Base-by-base conservation (phyloP, 805 yeast genomes). In the Yarrowia deformans region DNA sequence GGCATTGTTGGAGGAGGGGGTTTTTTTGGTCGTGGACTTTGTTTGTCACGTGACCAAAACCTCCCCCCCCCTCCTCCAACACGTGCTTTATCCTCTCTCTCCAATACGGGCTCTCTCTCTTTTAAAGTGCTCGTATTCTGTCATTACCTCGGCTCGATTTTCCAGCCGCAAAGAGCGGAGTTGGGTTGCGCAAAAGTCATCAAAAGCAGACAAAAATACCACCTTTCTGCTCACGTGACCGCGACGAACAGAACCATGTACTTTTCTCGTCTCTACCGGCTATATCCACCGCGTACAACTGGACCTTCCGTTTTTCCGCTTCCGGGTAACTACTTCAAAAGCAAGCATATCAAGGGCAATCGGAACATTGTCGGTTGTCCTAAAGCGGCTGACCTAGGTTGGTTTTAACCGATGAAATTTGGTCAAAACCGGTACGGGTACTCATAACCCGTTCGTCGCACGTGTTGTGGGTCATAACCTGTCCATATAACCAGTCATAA, bases 311-410 rank as follows among this genome's bases (percentile, higher is more conserved):
- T 19, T 3, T 3, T 5, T 29, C 18, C 37, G 7, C 40, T n/a
- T n/a, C 40, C 56, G 56, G 56, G 40, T 50, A 50, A 50, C 40
- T 8, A 52, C 18, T 52, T 52, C 58, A 52, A 52, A 52, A 37
- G 58, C 58, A 52, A 52, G 58, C 58, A 52, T 49, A 49, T 49
- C 32, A 1, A n/a, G 14, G 49, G 32, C 19, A 45, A n/a, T 23
- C 60, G 34, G 58, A 52, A 52, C 19, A 52, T 10, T 6, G 18
- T 32, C 58, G 50, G 50, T 3, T n/a, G 12, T 39, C 43, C n/a
- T 39, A 39, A 23, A 43, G 34, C 50, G 50, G 50, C 50, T 18
- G 32, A 46, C n/a, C n/a, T 23, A 23, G 29, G 29, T 23, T 23
- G 29, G 29, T 2, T 23, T 23, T 23, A 23, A 4, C 29, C 29